phyloP scores from a whole-genome alignment of 441 rosid species.

The Capsella rubella region DNA sequence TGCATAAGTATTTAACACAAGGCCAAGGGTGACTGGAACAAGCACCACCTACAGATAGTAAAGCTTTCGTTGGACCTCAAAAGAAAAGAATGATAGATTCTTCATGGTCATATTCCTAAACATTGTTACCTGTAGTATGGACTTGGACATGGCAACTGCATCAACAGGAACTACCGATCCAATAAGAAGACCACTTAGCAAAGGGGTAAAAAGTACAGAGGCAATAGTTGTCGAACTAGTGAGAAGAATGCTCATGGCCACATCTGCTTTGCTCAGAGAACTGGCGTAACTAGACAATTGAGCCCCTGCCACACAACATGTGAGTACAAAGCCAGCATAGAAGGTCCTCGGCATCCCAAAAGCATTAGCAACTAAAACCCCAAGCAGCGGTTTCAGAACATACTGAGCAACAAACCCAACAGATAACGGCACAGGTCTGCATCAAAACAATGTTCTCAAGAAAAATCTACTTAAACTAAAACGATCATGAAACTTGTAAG shows the following conservation, averaged over 20 bases:
- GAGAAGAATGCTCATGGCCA: conserved; percentile 94
- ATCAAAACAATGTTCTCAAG: conserved; percentile 23
- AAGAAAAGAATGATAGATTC: conserved; percentile 11
- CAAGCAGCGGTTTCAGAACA: conserved; percentile 77
- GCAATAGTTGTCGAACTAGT: conserved; percentile 82
- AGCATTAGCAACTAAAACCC: conserved; percentile 72
- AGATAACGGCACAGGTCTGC: conserved; percentile 89
- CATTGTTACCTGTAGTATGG: conserved; percentile 79
- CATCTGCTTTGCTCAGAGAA: conserved; percentile 88
- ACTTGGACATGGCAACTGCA: conserved; percentile 88
- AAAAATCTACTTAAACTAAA: background rate
- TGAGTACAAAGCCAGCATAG: conserved; percentile 87
- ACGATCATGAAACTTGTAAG: background rate
- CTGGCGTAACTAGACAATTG: conserved; percentile 93
- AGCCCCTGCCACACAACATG: conserved; percentile 89
- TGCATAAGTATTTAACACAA: conserved; percentile 81
- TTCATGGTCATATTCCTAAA: conserved; percentile 6
- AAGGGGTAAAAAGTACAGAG: conserved; percentile 79
- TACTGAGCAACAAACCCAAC: conserved; percentile 81
- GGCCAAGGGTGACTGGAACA: conserved; percentile 84
- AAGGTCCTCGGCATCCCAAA: conserved; percentile 76
- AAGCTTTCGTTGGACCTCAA: background rate
- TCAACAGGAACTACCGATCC: conserved; percentile 94
- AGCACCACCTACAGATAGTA: conserved; percentile 74
- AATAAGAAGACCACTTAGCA: conserved; percentile 80